Evolutionary conservation across 164 flowering plant species (phyloP), one percentile per base, ranked within the genome.

Genomic region (Liquidambar formosana): DNA sequence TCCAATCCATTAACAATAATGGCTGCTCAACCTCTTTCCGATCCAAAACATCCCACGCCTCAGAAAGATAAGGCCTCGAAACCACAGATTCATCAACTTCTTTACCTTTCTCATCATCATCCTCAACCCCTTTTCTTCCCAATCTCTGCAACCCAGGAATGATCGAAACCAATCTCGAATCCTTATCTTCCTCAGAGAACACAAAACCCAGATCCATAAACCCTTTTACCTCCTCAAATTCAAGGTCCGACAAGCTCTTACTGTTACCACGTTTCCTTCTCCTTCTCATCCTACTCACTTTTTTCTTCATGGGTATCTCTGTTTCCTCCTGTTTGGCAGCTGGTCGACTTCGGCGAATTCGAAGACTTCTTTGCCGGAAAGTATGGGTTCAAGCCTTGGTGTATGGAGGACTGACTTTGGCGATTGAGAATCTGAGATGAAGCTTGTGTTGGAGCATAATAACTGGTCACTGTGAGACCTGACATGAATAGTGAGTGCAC

Each of bases 191-290:
- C 27, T 77, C 83, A 4, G 74, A 71, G 27, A 80, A 80, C 56
- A 74, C 83, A 48, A 80, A 80, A 19, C 83, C 83, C 49, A 79
- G 56, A 74, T 77, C 83, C 78, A 80, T 77, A 58, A 80, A 80
- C 69, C 83, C 83, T 49, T 77, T 80, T 0, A 80, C 63, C 70
- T 80, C 83, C 53, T 77, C 67, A 22, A 74, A 71, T 41, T 80
- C 83, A 3, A 80, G 69, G 23, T 80, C 80, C 49, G 83, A 67
- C 70, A 80, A 46, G 63, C 83, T 80, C 74, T 80, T 80, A 65
- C 75, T 59, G 1, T 15, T 18, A 10, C 68, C 46, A 6, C 25
- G 45, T 9, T 61, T 52, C 16, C 49, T 53, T 14, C 56, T 33
- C 25, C 21, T 61, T 5, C 71, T 59, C 16, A 47, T 62, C 47